Percentiles rank a stretch among this genome's conserved stretches.
These are phyloP conservation scores for Stenocarpella maydis DNA, from an alignment of 2,329 filamentous ascomycete species.

Conservation along the genomic window DNA sequence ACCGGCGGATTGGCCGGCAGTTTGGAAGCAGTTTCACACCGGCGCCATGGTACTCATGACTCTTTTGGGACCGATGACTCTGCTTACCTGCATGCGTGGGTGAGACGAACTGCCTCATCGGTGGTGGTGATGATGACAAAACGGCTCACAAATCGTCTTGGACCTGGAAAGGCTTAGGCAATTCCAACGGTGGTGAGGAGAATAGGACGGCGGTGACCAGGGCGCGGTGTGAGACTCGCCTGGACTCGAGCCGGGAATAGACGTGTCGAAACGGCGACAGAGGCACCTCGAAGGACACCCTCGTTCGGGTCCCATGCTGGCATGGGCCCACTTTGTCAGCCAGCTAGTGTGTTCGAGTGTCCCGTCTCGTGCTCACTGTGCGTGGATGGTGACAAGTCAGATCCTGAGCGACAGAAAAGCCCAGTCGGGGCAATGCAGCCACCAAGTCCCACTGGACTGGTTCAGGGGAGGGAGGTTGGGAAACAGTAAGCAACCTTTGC, in stretches of 20 bases:
- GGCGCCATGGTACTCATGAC: slow-evolving; percentile 14
- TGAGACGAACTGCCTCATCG: slow-evolving; percentile 25
- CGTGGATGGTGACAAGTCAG: not conserved
- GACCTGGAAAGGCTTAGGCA: slow-evolving; percentile 31
- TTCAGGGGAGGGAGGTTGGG: not conserved
- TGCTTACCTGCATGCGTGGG: slow-evolving; percentile 28
- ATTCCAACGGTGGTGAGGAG: not conserved
- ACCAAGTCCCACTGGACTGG: slow-evolving; percentile 12
- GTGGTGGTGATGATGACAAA: slow-evolving; percentile 29
- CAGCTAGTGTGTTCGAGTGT: not conserved
- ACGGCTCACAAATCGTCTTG: slow-evolving; percentile 6
- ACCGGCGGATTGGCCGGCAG: slow-evolving; percentile 25
- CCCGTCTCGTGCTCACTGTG: not conserved
- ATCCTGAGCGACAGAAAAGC: not conserved
- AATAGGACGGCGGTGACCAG: slow-evolving; percentile 14
- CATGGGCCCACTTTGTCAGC: slow-evolving; percentile 19
- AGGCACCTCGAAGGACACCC: slow-evolving; percentile 1
- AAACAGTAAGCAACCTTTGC: not conserved
- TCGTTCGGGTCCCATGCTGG: not conserved
- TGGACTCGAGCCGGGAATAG: not conserved
- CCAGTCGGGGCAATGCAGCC: slow-evolving; percentile 20
- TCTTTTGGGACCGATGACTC: slow-evolving; percentile 26
- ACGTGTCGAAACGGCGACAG: not conserved
- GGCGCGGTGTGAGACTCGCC: slow-evolving; percentile 30
- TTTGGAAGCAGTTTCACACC: not conserved